Conservation (phyloP, 2,329 filamentous ascomycete species). For the Aspergillus felis region DNA sequence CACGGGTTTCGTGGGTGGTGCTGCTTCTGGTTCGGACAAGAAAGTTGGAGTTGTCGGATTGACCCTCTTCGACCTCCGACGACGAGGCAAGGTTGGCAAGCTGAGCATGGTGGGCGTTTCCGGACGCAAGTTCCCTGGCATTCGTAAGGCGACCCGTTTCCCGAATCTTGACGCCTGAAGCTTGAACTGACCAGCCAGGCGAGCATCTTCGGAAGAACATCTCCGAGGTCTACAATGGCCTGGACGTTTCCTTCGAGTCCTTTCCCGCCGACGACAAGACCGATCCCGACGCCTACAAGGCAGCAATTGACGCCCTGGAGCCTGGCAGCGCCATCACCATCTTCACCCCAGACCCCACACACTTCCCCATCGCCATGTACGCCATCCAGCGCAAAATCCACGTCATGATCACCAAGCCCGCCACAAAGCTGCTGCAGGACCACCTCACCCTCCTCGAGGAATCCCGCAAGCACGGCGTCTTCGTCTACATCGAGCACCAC, state of each 20-base stretch:
- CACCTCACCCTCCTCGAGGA: slow-evolving; percentile 73
- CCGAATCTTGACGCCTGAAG: slow-evolving; percentile 5
- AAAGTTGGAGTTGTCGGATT: slow-evolving; percentile 92
- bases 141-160: slow-evolving; percentile 56
- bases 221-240: slow-evolving; percentile 76
- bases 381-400: slow-evolving; percentile 85
- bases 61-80: slow-evolving; percentile 81
- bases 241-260: slow-evolving; percentile 82
- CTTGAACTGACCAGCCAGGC: slow-evolving; percentile 45
- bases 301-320: slow-evolving; percentile 76
- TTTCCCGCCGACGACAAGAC: slow-evolving; percentile 69
- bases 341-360: slow-evolving; percentile 91
- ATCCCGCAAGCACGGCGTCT: slow-evolving; percentile 70
- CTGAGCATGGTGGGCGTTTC: slow-evolving; percentile 88
- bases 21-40: slow-evolving; percentile 84
- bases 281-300: slow-evolving; percentile 81
- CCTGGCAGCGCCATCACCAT: slow-evolving; percentile 89
- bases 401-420: slow-evolving; percentile 91
- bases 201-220: slow-evolving; percentile 87
- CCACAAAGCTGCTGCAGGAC: slow-evolving; percentile 76
- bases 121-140: slow-evolving; percentile 85
- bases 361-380: slow-evolving; percentile 88
- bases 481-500: slow-evolving; percentile 93
- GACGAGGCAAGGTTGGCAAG: slow-evolving; percentile 80
- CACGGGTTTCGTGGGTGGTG: slow-evolving; percentile 84